Base-by-base conservation (phyloP, 257 asterid species). In the Gentiana straminea region DNA sequence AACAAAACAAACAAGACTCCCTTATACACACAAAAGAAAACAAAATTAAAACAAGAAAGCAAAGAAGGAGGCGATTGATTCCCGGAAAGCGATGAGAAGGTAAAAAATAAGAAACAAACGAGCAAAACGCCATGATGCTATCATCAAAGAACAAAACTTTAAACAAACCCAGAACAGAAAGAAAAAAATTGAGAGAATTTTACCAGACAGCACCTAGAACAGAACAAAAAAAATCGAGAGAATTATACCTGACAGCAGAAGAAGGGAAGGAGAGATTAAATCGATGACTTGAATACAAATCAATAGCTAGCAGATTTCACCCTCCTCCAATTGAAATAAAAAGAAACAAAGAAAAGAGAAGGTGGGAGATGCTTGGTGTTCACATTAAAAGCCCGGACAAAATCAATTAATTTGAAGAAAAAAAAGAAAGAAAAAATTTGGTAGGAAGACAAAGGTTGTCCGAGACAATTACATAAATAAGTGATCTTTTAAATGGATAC, bases 171-270 rank as follows among this genome's bases (percentile, higher is more conserved):
- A 24, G 24, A 24, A 24, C 24, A 24, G 24, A 24, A 24, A 24
- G 24, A 43, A 49, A 33, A 12, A 53, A 43, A 43, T 35, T 52
- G 59, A 12, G 52, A 44, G 61, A 65, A 8, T 64, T 67, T 67
- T 72, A 77, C 94, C 83, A 57, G 75, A 70, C 64, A 71, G 24
- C 24, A 24, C 24, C 24, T 24, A 24, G 24, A 68, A 68, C 65
- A 71, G 71, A 74, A 74, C 74, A 80, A 81, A 65, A 73, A 65
- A 49, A 60, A 72, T 75, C 71, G 45, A 58, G 63, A 75, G 95
- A 88, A 84, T 94, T 74, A 72, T 32, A 60, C 64, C 71, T 75
- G 70, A 72, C 64, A 82, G 86, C 95, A 82, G 78, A 62, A 74
- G 68, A 60, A 61, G 59, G 68, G 71, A 58, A 64, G 24, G 66